Base-by-base conservation (phyloP, 2,329 filamentous ascomycete genomes). In the Xylaria sp. region DNA sequence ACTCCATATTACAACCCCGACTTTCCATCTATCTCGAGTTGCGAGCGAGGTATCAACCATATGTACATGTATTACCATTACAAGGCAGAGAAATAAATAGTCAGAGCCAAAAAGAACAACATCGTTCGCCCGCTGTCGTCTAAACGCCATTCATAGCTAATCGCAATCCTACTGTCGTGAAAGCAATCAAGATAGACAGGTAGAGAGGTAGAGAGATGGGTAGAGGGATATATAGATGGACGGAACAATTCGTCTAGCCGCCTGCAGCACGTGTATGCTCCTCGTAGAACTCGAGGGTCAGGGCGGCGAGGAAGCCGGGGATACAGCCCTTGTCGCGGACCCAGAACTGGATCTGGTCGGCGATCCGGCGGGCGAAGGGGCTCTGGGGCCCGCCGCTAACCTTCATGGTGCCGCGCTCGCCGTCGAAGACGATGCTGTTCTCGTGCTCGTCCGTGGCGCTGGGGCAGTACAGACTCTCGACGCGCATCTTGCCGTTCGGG, bases 401-500 rank as follows among this genome's bases (percentile, higher is more conserved):
- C 85, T 99, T 99, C 96, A 99, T 99, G 0, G 94, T 97, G 7
- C 95, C 96, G 65, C 92, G 90, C 81, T 97, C 94, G 58, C 94
- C 94, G 79, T 97, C 94, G 78, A 97, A 97, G 0, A 97, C 89
- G 67, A 91, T 90, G 64, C 86, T 89, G 72, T 90, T 90, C 78
- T 91, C 89, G 77, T 93, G 88, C 75, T 92, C 89, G 62, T 92
- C 88, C 77, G 61, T 78, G 88, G 81, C 68, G 1, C 87, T 90
- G 0, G 94, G 91, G 76, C 92, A 92, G 76, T 95, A 96, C 71
- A 95, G 91, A 66, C 87, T 91, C 61, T 95, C 96, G 25, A 97
- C 93, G 36, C 93, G 90, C 80, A 97, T 96, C 75, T 97, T 95
- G 47, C 96, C 96, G 78, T 97, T 97, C n/a, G 94, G 94, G 77